phyloP scores from a whole-genome alignment of 768 basidiomycete species.

The Stropharia rugosoannulata region DNA sequence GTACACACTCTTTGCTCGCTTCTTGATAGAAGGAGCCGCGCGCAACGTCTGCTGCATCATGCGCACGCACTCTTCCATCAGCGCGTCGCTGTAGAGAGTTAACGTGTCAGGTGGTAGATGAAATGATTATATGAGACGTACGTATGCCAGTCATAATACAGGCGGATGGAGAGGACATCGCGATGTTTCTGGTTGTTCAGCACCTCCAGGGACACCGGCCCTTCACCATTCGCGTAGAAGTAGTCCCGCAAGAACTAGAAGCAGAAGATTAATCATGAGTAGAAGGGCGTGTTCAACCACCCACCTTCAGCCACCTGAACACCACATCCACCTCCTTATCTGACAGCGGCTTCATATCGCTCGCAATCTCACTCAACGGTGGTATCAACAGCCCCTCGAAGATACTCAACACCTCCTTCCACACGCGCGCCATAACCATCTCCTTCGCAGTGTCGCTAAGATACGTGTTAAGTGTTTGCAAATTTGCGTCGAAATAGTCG shows the following conservation, averaged over 20 bases:
- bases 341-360: conserved; percentile 87
- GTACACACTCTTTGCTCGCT: conserved; percentile 91
- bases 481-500: conserved; percentile 94
- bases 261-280: conserved; percentile 1
- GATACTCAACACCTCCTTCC: conserved; percentile 91
- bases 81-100: conserved; percentile 53
- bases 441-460: conserved; percentile 83
- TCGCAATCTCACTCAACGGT: conserved; percentile 79
- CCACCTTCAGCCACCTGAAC: conserved; percentile 96
- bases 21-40: conserved; percentile 72
- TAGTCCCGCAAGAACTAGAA: conserved; percentile 88
- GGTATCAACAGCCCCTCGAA: conserved; percentile 91
- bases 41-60: conserved; percentile 90
- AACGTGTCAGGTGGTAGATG: neutral
- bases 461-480: conserved; percentile 87
- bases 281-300: neutral
- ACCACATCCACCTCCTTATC: conserved; percentile 98
- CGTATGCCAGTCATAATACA: conserved; percentile 98
- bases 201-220: conserved; percentile 80
- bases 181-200: conserved; percentile 95
- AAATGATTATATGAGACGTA: conserved; percentile 32
- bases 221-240: conserved; percentile 93
- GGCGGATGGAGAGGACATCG: conserved; percentile 82
- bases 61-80: conserved; percentile 94
- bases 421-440: conserved; percentile 89